phyloP scores from a whole-genome alignment of 78 protist species.

The Guillardia theta region DNA sequence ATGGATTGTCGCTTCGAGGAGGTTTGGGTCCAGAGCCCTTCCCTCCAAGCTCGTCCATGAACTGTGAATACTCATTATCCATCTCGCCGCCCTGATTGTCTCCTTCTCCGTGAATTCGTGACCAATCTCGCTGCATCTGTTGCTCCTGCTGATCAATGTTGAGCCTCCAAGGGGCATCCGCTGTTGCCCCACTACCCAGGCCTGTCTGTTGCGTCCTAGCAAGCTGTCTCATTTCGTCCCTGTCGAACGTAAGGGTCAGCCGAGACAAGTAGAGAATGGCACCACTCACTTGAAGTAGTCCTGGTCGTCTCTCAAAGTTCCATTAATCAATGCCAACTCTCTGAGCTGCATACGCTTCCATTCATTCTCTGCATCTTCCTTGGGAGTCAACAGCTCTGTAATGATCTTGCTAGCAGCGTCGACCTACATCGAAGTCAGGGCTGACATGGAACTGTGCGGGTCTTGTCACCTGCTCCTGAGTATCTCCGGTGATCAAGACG shows the following conservation, averaged over 20 bases:
- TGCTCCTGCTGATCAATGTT: neutral
- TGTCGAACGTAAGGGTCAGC: neutral
- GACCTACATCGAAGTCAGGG: neutral
- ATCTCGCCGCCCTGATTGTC: neutral
- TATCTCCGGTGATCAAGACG: constrained; percentile 74
- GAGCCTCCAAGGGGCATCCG: constrained; percentile 14
- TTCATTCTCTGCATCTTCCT: constrained; percentile 80
- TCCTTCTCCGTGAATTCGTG: neutral
- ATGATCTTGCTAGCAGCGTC: constrained; percentile 69
- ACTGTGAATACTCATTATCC: neutral
- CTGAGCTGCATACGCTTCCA: constrained; percentile 82
- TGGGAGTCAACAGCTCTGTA: constrained; percentile 65
- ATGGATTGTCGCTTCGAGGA: too few relatives aligned
- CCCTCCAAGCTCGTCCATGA: neutral
- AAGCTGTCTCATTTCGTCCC: neutral
- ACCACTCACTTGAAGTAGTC: neutral
- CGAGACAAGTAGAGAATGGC: neutral
- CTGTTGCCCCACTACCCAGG: neutral
- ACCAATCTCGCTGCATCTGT: constrained; percentile 1
- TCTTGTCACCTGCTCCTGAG: constrained; percentile 22
- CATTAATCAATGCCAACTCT: constrained; percentile 85
- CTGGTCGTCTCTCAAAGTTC: constrained; percentile 75
- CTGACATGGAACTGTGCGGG: neutral
- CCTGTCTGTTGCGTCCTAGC: neutral
- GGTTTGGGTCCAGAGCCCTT: neutral